Evolutionary conservation across 2,329 filamentous ascomycete species (phyloP), one percentile per base, ranked within the genome.

Genomic region (Ceratocystis eucalypticola): DNA sequence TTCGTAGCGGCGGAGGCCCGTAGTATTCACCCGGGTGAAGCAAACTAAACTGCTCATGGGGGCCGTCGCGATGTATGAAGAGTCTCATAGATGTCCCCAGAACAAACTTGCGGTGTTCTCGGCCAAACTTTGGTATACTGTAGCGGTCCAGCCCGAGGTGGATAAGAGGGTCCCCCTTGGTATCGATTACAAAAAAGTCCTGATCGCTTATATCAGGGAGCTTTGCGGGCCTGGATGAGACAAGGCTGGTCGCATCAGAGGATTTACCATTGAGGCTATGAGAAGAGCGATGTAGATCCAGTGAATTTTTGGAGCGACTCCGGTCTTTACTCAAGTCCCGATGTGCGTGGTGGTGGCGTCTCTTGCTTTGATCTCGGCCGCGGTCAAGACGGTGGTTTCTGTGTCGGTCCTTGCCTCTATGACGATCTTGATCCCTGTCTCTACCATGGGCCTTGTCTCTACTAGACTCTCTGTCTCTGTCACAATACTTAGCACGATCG

Each of bases 151-250:
- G 80, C 33, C 83, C 82, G 73, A 92, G 96, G 57, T 88, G 74
- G 70, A 94, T 91, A 61, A 91, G 81, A 3, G 81, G 78, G 71
- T 97, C 93, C 0, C 93, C 92, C 71, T 84, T 85, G 53, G 79
- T 84, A 74, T 97, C 93, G 64, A 89, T 71, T 57, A 84, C 71
- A 73, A 84, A 92, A 2, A 80, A 72, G 48, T 71, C 73, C 69
- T 28, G 73, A 69, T 72, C 64, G 66, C 72, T 59, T 30, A 62
- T 62, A 30, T 33, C 46, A 5, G 61, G 59, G 5, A n/a, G 20
- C 8, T 61, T 65, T 59, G 44, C 15, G 5, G 22, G 46, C 20
- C 44, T 64, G 10, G 48, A 41, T 44, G 46, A 15, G n/a, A 8
- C 20, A 6, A 7, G 20, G 5, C 33, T 50, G 5, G 17, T 7